phyloP scores from a whole-genome alignment of 768 basidiomycete species.

The Suillus subluteus region DNA sequence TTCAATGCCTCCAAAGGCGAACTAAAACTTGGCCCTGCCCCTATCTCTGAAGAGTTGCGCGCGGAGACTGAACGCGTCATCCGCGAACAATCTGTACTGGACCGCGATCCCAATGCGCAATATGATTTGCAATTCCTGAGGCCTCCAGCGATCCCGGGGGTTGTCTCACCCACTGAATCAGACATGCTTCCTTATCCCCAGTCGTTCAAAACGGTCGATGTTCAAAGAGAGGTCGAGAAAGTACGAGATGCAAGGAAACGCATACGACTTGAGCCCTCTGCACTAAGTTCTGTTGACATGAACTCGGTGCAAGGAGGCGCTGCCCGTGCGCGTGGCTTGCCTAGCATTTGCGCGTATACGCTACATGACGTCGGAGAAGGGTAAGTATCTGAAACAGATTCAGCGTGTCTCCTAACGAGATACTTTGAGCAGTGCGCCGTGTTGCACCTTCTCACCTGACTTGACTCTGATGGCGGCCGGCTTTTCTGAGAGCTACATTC shows the following conservation, averaged over 20 bases:
- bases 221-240: slow-evolving; percentile 87
- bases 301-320: slow-evolving; percentile 61
- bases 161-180: slow-evolving; percentile 63
- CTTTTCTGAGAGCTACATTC: slow-evolving; percentile 93
- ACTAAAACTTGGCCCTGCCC: slow-evolving; percentile 85
- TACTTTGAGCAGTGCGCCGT: slow-evolving; percentile 64
- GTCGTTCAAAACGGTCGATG: slow-evolving; percentile 82
- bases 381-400: slow-evolving; percentile 48
- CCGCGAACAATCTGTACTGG: slow-evolving; percentile 79
- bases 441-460: slow-evolving; percentile 88
- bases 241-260: slow-evolving; percentile 91
- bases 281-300: slow-evolving; percentile 57
- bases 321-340: slow-evolving; percentile 65
- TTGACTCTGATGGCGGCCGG: slow-evolving; percentile 92
- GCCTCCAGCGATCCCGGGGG: slow-evolving; percentile 53
- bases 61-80: slow-evolving; percentile 80
- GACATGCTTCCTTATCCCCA: slow-evolving; percentile 85
- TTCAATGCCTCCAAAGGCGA: slow-evolving; percentile 79
- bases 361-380: slow-evolving; percentile 95
- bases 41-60: slow-evolving; percentile 78
- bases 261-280: slow-evolving; percentile 84
- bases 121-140: slow-evolving; percentile 63
- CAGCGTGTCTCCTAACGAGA: slow-evolving; percentile 9
- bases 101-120: slow-evolving; percentile 67
- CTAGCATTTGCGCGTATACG: slow-evolving; percentile 95